Evolutionary conservation across 257 asterid genomes (phyloP).

Genomic region (Striga asiatica): DNA sequence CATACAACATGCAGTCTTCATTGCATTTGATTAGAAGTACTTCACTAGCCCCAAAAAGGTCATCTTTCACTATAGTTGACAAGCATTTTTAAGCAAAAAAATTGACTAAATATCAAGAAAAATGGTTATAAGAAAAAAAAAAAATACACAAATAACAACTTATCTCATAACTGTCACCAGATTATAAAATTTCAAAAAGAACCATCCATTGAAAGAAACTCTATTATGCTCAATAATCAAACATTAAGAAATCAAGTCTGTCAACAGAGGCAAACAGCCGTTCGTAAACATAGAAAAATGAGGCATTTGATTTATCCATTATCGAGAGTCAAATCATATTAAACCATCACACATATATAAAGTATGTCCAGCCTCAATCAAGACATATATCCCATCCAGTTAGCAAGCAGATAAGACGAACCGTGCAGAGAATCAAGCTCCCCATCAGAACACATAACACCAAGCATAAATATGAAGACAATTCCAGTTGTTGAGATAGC

Average conservation of each 20-base stretch:
- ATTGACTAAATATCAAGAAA: not conserved
- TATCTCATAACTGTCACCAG: not conserved
- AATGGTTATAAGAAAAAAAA: not conserved
- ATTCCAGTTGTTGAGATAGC: not conserved
- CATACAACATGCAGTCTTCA: too few species aligned
- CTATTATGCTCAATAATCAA: not conserved
- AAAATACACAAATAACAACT: too few species aligned
- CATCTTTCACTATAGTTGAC: too few species aligned
- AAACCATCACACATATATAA: too few species aligned
- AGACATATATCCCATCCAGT: not conserved
- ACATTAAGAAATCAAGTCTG: not conserved
- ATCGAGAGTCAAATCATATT: too few species aligned
- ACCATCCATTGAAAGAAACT: not conserved
- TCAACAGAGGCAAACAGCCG: not conserved
- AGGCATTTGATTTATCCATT: not conserved
- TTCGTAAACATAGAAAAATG: not conserved
- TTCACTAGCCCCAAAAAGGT: too few species aligned
- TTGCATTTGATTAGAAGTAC: too few species aligned
- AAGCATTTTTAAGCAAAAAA: conserved; percentile 1
- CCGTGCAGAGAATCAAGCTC: too few species aligned
- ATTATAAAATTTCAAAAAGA: not conserved
- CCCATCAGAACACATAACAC: not conserved
- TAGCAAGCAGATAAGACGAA: too few species aligned
- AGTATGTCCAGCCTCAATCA: too few species aligned
- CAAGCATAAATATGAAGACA: not conserved